A percentile compares a stretch with the other conserved stretches of the same genome.
phyloP scores from a whole-genome alignment of 192 early-diverging fungal genomes.

The Umbelopsis vinacea region DNA sequence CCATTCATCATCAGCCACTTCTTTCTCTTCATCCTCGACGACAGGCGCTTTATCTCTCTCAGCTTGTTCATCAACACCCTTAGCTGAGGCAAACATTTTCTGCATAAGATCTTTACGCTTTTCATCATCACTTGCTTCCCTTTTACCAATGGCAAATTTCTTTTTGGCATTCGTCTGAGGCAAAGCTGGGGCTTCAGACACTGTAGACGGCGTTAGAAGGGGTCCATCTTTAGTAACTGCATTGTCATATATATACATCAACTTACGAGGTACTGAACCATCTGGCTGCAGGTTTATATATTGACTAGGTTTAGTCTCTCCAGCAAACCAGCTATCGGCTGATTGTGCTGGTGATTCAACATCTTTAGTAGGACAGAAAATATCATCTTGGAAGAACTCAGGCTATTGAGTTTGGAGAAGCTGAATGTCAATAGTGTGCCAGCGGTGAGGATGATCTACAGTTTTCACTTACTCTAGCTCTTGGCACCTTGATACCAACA shows the following conservation, averaged over 20 bases:
- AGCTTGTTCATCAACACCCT: conserved; percentile 29
- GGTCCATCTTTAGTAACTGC: not conserved
- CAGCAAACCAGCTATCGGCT: conserved; percentile 64
- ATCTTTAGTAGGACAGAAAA: conserved; percentile 74
- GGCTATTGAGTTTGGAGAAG: conserved; percentile 41
- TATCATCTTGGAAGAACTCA: conserved; percentile 92
- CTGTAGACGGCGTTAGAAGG: conserved; percentile 1
- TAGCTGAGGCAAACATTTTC: conserved; percentile 43
- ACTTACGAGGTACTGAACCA: conserved; percentile 39
- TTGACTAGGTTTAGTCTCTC: conserved; percentile 23
- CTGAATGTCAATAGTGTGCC: not conserved
- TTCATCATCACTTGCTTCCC: conserved; percentile 34
- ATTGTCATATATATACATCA: not conserved
- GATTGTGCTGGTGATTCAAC: conserved; percentile 50
- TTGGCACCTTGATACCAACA: conserved; percentile 76
- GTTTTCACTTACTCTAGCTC: conserved; percentile 53
- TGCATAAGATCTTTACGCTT: conserved; percentile 36
- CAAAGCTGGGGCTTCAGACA: conserved; percentile 34
- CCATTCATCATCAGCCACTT: conserved; percentile 46
- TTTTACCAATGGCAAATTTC: conserved; percentile 42
- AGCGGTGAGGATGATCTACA: not conserved
- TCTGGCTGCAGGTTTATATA: conserved; percentile 35
- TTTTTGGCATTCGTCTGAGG: conserved; percentile 26
- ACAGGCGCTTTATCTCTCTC: not conserved
- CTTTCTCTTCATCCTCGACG: conserved; percentile 25